phyloP scores from a whole-genome alignment of 192 early-diverging fungal species.

The Bifiguratus adelaidae region DNA sequence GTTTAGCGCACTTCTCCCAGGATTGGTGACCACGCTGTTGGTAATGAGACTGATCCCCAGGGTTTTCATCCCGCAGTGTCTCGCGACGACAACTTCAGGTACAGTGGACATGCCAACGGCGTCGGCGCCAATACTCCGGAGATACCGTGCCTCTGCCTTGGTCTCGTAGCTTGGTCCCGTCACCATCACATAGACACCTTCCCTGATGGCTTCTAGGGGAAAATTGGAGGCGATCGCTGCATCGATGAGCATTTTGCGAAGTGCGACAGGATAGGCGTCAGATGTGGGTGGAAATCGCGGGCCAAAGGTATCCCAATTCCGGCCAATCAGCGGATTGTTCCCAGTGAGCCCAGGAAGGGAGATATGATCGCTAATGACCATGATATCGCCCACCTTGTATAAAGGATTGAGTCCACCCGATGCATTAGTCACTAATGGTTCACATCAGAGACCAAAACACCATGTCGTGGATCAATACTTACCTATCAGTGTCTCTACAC shows the following conservation, averaged over 20 bases:
- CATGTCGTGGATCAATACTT: conserved; percentile 4
- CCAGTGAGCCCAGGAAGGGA: conserved; percentile 67
- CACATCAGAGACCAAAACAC: not conserved
- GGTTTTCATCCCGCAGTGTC: conserved; percentile 72
- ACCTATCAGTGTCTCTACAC: conserved; percentile 62
- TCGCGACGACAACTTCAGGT: conserved; percentile 81
- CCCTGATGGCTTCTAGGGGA: conserved; percentile 41
- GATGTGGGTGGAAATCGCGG: conserved; percentile 80
- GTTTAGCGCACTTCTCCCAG: conserved; percentile 29
- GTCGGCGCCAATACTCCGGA: conserved; percentile 64
- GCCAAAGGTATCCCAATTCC: conserved; percentile 73
- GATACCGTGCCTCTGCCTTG: conserved; percentile 65
- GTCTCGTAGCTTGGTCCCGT: conserved; percentile 92
- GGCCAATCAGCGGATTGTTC: conserved; percentile 73
- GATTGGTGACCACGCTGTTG: conserved; percentile 40
- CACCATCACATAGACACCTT: conserved; percentile 75
- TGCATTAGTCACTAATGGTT: conserved; percentile 67
- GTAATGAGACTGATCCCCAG: conserved; percentile 76
- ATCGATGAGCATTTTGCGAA: conserved; percentile 62
- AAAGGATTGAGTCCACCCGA: conserved; percentile 67
- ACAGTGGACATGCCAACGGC: conserved; percentile 84
- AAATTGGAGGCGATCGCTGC: conserved; percentile 38
- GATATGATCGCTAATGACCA: conserved; percentile 69
- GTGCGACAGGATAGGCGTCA: conserved; percentile 71
- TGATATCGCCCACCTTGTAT: conserved; percentile 79